Conservation (phyloP, 202 grass and related monocot species). For the Carex sylvatica region DNA sequence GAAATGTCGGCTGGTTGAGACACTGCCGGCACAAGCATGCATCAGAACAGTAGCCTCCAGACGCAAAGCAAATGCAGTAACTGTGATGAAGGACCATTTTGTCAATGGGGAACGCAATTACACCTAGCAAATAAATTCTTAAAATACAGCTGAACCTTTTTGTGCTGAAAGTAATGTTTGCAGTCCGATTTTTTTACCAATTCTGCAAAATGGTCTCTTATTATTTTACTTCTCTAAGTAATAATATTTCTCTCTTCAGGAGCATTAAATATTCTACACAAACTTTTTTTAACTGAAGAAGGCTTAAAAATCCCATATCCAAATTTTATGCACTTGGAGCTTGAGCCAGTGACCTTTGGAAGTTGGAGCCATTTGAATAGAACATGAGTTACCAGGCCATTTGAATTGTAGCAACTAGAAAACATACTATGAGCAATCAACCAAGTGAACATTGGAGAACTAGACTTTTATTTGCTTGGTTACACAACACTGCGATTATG, state of each 20-base stretch:
- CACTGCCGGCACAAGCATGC: constrained; percentile 64
- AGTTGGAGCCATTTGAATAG: no score
- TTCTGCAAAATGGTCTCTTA: neutral
- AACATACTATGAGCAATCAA: neutral
- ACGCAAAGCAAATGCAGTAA: constrained; percentile 71
- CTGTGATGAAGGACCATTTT: constrained; percentile 27
- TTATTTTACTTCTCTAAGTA: neutral
- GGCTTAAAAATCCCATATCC: neutral
- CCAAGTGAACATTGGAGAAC: neutral
- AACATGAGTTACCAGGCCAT: neutral
- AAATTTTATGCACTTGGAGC: neutral
- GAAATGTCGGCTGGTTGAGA: constrained; percentile 61
- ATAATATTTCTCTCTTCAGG: neutral
- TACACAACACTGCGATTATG: neutral
- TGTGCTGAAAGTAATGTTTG: constrained; percentile 8
- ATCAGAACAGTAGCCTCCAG: constrained; percentile 72
- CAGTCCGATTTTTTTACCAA: neutral
- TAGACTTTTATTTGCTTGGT: neutral
- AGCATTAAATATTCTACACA: neutral
- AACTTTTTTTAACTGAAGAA: neutral
- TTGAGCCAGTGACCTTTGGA: neutral
- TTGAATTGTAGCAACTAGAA: neutral
- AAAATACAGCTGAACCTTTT: constrained; percentile 15
- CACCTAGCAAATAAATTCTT: constrained; percentile 5
- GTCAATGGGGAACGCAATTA: constrained; percentile 22